A percentile compares a stretch with the other conserved stretches of the same genome.
phyloP scores from a whole-genome alignment of 345 rosid genomes.

The Xanthoceras sorbifolium region DNA sequence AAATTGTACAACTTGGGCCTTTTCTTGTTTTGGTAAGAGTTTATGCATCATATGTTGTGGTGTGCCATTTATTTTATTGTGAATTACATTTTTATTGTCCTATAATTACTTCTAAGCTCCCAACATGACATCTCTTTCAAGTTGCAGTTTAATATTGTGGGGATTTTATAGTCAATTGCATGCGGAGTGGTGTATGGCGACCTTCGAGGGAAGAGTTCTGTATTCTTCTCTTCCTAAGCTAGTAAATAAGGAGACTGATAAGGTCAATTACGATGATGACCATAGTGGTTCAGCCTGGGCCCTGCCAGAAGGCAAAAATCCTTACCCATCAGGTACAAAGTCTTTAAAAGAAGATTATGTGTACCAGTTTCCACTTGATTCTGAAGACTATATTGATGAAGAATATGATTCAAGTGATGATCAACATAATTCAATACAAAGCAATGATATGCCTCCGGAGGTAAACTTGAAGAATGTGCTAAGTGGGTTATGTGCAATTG shows the following conservation, averaged over 20 bases:
- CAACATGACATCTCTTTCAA: background rate
- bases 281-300: conserved; percentile 37
- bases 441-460: conserved; percentile 44
- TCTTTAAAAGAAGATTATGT: conserved; percentile 37
- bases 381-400: conserved; percentile 57
- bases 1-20: background rate
- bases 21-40: background rate
- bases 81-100: background rate
- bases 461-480: conserved; percentile 86
- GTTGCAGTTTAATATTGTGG: conserved; percentile 7
- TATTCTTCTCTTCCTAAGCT: conserved; percentile 35
- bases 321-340: conserved; percentile 25
- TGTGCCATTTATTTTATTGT: background rate
- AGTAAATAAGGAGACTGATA: conserved; percentile 27
- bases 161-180: conserved; percentile 16
- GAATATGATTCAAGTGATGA: conserved; percentile 64
- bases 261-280: conserved; percentile 31
- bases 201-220: conserved; percentile 35
- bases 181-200: conserved; percentile 39
- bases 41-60: background rate
- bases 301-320: conserved; percentile 32
- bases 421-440: conserved; percentile 18
- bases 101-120: background rate
- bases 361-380: conserved; percentile 48
- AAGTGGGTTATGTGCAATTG: conserved; percentile 71